A percentile compares a stretch with the other conserved stretches of the same genome.
Evolutionary conservation across 495 filamentous ascomycete genomes (phyloP).

Genomic region (Schizothecium vesticola): DNA sequence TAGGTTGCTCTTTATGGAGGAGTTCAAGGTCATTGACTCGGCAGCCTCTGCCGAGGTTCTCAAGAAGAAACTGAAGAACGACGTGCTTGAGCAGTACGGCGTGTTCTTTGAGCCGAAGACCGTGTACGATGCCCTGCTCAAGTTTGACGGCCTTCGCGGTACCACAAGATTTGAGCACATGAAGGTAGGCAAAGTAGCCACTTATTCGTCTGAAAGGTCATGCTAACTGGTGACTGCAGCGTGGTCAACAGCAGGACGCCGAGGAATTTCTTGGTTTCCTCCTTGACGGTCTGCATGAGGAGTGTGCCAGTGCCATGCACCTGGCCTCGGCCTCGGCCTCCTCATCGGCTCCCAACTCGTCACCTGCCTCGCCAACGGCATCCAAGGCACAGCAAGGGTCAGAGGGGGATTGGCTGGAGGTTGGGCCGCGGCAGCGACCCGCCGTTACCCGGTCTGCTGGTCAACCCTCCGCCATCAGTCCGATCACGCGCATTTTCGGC

Average conservation of each 20-base stretch:
- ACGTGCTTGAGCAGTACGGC: slow-evolving; percentile 84
- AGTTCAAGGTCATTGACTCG: slow-evolving; percentile 81
- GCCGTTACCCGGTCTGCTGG: slow-evolving; percentile 86
- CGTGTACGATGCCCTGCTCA: slow-evolving; percentile 86
- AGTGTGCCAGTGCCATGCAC: slow-evolving; percentile 74
- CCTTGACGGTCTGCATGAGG: slow-evolving; percentile 87
- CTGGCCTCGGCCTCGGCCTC: slow-evolving; percentile 38
- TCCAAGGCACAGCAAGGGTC: slow-evolving; percentile 32
- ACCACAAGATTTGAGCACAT: slow-evolving; percentile 77
- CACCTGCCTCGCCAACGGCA: slow-evolving; percentile 30
- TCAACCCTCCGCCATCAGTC: slow-evolving; percentile 63
- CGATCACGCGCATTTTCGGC: slow-evolving; percentile 90
- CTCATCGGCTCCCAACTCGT: slow-evolving; percentile 37
- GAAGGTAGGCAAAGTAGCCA: slow-evolving; percentile 50
- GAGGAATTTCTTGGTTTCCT: slow-evolving; percentile 96
- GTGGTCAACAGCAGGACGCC: slow-evolving; percentile 96
- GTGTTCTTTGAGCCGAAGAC: slow-evolving; percentile 91
- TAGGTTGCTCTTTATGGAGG: slow-evolving; percentile 93
- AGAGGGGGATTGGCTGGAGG: slow-evolving; percentile 79
- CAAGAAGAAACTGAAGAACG: slow-evolving; percentile 64
- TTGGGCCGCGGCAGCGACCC: slow-evolving; percentile 84
- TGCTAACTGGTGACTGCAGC: slow-evolving; percentile 41
- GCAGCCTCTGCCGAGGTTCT: slow-evolving; percentile 69
- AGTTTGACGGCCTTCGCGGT: slow-evolving; percentile 51
- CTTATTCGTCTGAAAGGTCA: neutral